phyloP scores from a whole-genome alignment of 805 yeast genomes.

The Saccharomycopsis oosterbeekiorum region DNA sequence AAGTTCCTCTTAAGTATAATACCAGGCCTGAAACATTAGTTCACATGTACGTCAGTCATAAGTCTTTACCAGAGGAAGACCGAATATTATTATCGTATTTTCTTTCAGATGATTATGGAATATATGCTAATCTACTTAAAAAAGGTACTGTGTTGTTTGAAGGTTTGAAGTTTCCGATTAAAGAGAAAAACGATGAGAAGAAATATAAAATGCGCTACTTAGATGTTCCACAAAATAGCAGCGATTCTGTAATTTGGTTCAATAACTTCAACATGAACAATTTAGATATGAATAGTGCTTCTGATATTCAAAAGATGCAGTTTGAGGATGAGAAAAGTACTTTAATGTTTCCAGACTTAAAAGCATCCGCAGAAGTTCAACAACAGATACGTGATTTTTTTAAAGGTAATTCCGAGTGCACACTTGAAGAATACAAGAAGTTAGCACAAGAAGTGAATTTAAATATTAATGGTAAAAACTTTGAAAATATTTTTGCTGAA shows the following conservation, averaged over 20 bases:
- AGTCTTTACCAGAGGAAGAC: slow-evolving; percentile 1
- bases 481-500: neutral
- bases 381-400: neutral
- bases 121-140: neutral
- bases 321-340: neutral
- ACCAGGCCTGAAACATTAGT: slow-evolving; percentile 1
- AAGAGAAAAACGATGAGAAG: neutral
- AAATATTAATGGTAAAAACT: neutral
- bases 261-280: neutral
- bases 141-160: slow-evolving; percentile 2
- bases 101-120: neutral
- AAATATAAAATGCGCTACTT: slow-evolving; percentile 2
- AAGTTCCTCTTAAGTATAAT: slow-evolving; percentile 10
- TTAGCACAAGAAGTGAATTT: neutral
- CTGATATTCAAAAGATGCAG: neutral
- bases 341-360: neutral
- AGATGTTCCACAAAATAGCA: neutral
- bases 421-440: neutral
- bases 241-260: neutral
- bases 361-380: neutral
- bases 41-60: neutral
- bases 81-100: slow-evolving; percentile 3
- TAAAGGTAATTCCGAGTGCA: neutral
- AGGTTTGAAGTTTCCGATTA: slow-evolving; percentile 7
- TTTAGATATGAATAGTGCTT: neutral